Base-by-base conservation (phyloP, 2,329 filamentous ascomycete genomes). In the Fusarium illudens region DNA sequence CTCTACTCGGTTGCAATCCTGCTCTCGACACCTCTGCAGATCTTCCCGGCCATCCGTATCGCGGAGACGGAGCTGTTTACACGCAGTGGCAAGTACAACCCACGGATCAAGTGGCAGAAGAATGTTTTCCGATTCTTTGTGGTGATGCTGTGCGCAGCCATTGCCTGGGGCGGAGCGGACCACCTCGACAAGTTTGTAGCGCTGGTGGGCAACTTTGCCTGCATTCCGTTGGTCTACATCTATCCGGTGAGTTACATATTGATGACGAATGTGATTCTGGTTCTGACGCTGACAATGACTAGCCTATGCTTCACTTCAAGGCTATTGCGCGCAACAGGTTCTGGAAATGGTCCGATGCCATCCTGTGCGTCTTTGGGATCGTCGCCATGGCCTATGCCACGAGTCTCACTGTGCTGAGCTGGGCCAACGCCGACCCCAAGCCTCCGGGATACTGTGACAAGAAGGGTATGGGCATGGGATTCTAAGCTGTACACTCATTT, bases 61-160 rank as follows among this genome's bases (percentile, higher is more conserved):
- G 93, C 93, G 32, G 94, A 97, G 80, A 97, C 97, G 73, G 93
- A 94, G 70, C 85, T 98, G 7, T 99, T 98, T 79, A 97, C 92
- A 22, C 87, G 92, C 76, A 97, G 94, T 66, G 94, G 96, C 72
- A 99, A 99, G 81, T 97, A 97, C 82, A 97, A 98, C 77, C 94
- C 94, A 1, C 96, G 93, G 76, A 97, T 99, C 84, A 99, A 99
- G 83, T 99, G 96, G 96, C 92, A 98, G 85, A 99, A 99, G 89
- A 99, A 99, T 73, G 83, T 91, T 32, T 99, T 97, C 84, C 91
- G 96, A 57, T 99, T 98, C 84, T 90, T 95, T 76, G 89, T 97
- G 66, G 96, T 98, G 52, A 87, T 92, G 74, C 80, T 96, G 22
- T 98, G 96, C 75, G 92, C 94, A 1, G 80, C 89, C 61, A 91